A percentile compares a stretch with the other conserved stretches of the same genome.
Conservation (phyloP, 129 eudicot genomes). For the Flaveria trinervia region DNA sequence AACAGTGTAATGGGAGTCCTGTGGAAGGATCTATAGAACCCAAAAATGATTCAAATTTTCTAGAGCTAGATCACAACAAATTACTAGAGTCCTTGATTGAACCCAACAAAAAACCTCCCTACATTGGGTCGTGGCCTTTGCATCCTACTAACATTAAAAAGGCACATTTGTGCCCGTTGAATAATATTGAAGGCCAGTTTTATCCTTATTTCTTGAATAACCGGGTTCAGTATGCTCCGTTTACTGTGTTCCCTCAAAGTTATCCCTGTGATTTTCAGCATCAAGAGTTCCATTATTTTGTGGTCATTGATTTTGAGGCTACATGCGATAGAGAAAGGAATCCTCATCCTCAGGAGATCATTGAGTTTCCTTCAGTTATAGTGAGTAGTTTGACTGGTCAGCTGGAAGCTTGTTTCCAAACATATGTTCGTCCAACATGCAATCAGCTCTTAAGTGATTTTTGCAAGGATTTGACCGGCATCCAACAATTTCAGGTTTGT, state of each 20-base stretch:
- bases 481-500: constrained; percentile 92
- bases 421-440: constrained; percentile 90
- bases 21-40: constrained; percentile 30
- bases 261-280: constrained; percentile 46
- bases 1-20: constrained; percentile 41
- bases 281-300: constrained; percentile 95
- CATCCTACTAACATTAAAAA: constrained; percentile 42
- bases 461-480: constrained; percentile 95
- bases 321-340: constrained; percentile 85
- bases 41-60: constrained; percentile 43
- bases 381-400: constrained; percentile 87
- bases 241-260: constrained; percentile 49
- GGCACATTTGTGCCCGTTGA: constrained; percentile 43
- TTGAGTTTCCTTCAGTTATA: constrained; percentile 94
- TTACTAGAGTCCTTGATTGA: constrained; percentile 45
- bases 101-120: constrained; percentile 35
- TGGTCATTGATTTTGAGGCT: constrained; percentile 97
- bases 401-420: constrained; percentile 88
- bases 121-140: constrained; percentile 44
- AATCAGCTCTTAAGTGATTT: constrained; percentile 78
- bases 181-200: constrained; percentile 50
- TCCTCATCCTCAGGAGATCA: constrained; percentile 95
- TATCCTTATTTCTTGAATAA: constrained; percentile 57
- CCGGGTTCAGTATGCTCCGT: constrained; percentile 55
- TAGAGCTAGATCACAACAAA: constrained; percentile 39